These are phyloP conservation scores for Oryza brachyantha DNA, from an alignment of 176 grass and related monocot genomes.

Conservation along the genomic window DNA sequence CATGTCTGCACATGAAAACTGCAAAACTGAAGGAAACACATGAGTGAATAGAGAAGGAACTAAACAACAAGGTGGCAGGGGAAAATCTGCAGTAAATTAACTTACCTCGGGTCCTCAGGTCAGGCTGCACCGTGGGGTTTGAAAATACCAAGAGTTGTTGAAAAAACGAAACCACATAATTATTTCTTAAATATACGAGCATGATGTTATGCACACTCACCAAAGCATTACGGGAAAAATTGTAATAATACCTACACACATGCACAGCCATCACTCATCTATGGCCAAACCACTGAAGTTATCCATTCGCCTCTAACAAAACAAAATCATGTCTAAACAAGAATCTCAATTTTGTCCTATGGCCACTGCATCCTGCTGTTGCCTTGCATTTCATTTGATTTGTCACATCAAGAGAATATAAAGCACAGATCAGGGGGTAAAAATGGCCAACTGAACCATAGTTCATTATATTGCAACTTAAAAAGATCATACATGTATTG, in stretches of 20 bases:
- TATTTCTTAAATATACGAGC: not conserved
- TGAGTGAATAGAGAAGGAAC: not conserved
- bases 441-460: conserved; percentile 34
- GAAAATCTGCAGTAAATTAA: not conserved
- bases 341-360: not conserved
- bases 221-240: not conserved
- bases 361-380: not conserved
- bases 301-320: not conserved
- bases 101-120: not conserved
- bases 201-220: not conserved
- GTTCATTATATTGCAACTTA: conserved; percentile 58
- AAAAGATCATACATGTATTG: conserved; percentile 68
- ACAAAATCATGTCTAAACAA: not conserved
- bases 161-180: not conserved
- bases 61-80: not conserved
- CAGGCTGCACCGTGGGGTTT: not conserved
- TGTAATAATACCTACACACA: not conserved
- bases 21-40: not conserved
- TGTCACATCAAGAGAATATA: conserved; percentile 4
- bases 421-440: not conserved
- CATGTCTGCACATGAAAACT: not conserved
- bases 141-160: not conserved
- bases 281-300: not conserved
- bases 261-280: not conserved
- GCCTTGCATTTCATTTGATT: not conserved